A percentile compares a stretch with the other conserved stretches of the same genome.
phyloP scores from a whole-genome alignment of 164 flowering plant species.

The Piper betle region DNA sequence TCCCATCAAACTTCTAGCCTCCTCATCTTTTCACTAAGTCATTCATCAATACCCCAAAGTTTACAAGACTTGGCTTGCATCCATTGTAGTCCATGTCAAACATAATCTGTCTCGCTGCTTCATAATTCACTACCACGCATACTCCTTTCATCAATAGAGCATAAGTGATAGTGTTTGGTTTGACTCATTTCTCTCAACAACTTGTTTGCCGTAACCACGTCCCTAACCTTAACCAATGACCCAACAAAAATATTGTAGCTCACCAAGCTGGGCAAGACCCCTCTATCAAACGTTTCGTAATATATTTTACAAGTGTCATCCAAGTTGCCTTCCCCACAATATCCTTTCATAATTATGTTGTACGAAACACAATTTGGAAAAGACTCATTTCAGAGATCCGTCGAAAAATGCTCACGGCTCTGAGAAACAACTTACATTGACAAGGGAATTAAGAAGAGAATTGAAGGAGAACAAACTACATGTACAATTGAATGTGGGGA shows the following conservation, averaged over 20 bases:
- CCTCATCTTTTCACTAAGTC: constrained; percentile 60
- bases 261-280: constrained; percentile 47
- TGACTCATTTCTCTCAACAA: constrained; percentile 40
- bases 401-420: constrained; percentile 43
- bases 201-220: constrained; percentile 31
- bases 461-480: constrained; percentile 52
- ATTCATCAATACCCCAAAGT: constrained; percentile 74
- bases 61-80: constrained; percentile 45
- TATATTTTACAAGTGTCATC: constrained; percentile 43
- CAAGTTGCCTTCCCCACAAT: constrained; percentile 31
- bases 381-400: constrained; percentile 32
- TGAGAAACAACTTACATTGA: constrained; percentile 24
- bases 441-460: constrained; percentile 43
- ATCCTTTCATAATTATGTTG: constrained; percentile 59
- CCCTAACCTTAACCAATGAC: constrained; percentile 42
- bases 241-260: constrained; percentile 66
- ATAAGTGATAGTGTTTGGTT: constrained; percentile 57
- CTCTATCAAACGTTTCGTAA: constrained; percentile 73
- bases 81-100: constrained; percentile 92
- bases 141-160: constrained; percentile 76
- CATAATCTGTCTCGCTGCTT: constrained; percentile 75
- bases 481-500: constrained; percentile 47
- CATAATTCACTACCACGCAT: constrained; percentile 37
- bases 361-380: constrained; percentile 49
- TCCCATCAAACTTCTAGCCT: constrained; percentile 39